Evolutionary conservation across 2,329 filamentous ascomycete species (phyloP).

Genomic region (Lasiodiplodia citricola): DNA sequence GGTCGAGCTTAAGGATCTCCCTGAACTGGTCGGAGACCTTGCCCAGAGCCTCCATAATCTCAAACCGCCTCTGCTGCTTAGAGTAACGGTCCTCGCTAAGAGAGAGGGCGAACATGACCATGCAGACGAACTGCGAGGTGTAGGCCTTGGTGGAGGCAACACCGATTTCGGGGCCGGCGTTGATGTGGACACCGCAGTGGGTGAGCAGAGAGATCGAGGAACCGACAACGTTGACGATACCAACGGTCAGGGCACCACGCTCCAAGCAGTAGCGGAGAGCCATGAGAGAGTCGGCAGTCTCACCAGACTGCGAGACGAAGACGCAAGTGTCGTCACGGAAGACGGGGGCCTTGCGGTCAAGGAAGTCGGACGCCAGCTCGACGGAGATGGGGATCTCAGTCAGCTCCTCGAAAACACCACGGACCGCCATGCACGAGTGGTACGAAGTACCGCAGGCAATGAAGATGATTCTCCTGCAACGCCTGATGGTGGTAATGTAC

Average conservation of each 20-base stretch:
- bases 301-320: conserved; percentile 97
- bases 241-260: conserved; percentile 94
- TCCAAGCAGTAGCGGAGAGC: conserved; percentile 97
- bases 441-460: conserved; percentile 98
- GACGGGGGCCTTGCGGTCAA: conserved; percentile 93
- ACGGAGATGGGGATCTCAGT: conserved; percentile 98
- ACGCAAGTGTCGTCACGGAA: conserved; percentile 99
- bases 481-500: conserved; percentile 94
- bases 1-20: conserved; percentile 87
- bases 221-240: conserved; percentile 97
- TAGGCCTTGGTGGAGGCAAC: conserved; percentile 99
- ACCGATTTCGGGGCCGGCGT: conserved; percentile 97
- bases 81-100: conserved; percentile 95
- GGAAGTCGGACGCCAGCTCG: conserved; percentile 96
- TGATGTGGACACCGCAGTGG: conserved; percentile 99
- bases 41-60: conserved; percentile 93
- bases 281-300: conserved; percentile 97
- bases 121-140: conserved; percentile 98
- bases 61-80: conserved; percentile 87
- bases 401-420: conserved; percentile 95
- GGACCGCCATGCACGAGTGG: conserved; percentile 99
- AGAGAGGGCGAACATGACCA: conserved; percentile 99
- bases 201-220: conserved; percentile 98
- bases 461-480: conserved; percentile 97
- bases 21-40: conserved; percentile 91